Evolutionary conservation across 305 asterid genomes (phyloP).

Genomic region (Solanum aculeatissimum): DNA sequence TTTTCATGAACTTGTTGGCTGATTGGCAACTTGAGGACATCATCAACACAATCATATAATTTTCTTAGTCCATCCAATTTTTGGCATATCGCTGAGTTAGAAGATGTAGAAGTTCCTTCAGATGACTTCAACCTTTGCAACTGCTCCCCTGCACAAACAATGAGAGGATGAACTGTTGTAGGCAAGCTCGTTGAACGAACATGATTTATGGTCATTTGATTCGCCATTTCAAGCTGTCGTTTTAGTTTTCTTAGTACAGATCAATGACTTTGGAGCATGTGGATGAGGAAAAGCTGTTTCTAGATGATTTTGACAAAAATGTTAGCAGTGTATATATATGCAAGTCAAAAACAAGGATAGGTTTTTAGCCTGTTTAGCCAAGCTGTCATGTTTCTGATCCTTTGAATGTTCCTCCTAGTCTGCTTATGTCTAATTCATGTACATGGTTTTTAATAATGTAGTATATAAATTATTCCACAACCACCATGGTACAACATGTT

Average conservation of each 20-base stretch:
- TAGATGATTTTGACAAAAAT: background rate
- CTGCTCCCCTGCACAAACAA: background rate
- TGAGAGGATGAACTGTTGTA: conserved; percentile 1
- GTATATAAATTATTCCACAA: background rate
- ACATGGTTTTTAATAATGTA: background rate
- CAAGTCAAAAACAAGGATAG: background rate
- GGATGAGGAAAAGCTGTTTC: background rate
- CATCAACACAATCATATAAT: background rate
- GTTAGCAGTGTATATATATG: background rate
- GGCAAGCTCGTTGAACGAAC: conserved; percentile 9
- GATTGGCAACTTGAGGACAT: background rate
- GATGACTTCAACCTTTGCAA: background rate
- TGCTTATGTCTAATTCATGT: background rate
- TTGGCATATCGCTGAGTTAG: background rate
- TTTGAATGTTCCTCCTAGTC: background rate
- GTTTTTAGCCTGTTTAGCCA: background rate
- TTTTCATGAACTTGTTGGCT: background rate
- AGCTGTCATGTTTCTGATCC: background rate
- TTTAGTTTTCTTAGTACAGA: background rate
- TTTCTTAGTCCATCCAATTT: background rate
- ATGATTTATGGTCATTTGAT: background rate
- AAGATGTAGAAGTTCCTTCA: background rate
- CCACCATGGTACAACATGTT: background rate
- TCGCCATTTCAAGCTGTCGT: background rate
- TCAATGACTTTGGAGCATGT: background rate